These are phyloP conservation scores for Fusarium fracticaudum DNA, from an alignment of 2,329 filamentous ascomycete species.

Conservation along the genomic window DNA sequence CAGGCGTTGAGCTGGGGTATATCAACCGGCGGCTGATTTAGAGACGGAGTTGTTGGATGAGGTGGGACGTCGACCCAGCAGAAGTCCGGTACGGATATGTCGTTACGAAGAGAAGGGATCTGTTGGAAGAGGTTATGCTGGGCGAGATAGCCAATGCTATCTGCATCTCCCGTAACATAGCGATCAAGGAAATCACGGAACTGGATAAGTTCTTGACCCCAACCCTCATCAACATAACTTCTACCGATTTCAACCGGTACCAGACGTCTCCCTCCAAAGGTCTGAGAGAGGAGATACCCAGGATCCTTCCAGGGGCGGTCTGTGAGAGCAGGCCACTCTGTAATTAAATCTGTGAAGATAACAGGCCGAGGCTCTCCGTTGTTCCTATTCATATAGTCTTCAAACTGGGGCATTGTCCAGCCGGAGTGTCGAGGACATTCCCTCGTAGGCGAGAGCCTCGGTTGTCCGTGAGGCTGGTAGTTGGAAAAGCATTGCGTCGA, in stretches of 20 bases:
- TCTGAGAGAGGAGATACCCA: constrained; percentile 76
- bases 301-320: constrained; percentile 76
- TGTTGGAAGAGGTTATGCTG: constrained; percentile 90
- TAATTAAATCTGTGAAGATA: constrained; percentile 72
- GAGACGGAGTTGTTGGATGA: constrained; percentile 53
- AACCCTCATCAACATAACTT: constrained; percentile 86
- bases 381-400: constrained; percentile 64
- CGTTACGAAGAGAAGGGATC: constrained; percentile 77
- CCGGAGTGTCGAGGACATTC: constrained; percentile 46
- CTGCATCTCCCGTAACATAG: constrained; percentile 60
- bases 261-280: constrained; percentile 79
- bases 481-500: constrained; percentile 38
- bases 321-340: constrained; percentile 79
- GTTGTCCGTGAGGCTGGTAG: constrained; percentile 44
- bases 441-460: constrained; percentile 33
- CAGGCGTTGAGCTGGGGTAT: constrained; percentile 86
- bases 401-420: constrained; percentile 68
- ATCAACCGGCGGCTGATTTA: constrained; percentile 55
- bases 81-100: constrained; percentile 84
- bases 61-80: constrained; percentile 78
- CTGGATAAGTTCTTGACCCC: constrained; percentile 82
- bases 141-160: constrained; percentile 79
- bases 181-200: constrained; percentile 75
- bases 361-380: constrained; percentile 64
- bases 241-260: constrained; percentile 88